phyloP scores from a whole-genome alignment of 257 asterid species.

The Lavandula angustifolia region DNA sequence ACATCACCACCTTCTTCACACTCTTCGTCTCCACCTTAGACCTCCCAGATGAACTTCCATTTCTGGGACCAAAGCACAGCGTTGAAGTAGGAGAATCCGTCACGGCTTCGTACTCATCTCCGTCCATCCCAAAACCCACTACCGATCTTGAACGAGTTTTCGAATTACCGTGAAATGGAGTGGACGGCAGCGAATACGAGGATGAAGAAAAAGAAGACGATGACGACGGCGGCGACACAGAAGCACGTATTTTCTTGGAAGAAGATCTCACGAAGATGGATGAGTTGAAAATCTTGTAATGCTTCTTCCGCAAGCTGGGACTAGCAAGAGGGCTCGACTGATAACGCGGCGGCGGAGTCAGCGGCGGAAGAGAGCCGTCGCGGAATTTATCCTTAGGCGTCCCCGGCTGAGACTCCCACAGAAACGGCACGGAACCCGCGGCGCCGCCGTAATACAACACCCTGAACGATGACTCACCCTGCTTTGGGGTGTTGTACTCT shows the following conservation, averaged over 20 bases:
- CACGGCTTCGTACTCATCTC: slow-evolving; percentile 20
- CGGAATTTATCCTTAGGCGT: slow-evolving; percentile 62
- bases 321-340: slow-evolving; percentile 27
- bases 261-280: slow-evolving; percentile 32
- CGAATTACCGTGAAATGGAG: slow-evolving; percentile 29
- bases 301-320: slow-evolving; percentile 6
- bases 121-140: neutral
- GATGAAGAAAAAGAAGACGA: slow-evolving; percentile 35
- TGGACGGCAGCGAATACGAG: slow-evolving; percentile 44
- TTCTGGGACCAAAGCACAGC: slow-evolving; percentile 38
- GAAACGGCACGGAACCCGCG: slow-evolving; percentile 64
- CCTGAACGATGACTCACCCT: slow-evolving; percentile 54
- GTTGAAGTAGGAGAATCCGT: slow-evolving; percentile 40
- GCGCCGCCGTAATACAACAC: slow-evolving; percentile 67
- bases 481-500: slow-evolving; percentile 34
- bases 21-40: slow-evolving; percentile 37
- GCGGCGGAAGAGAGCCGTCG: slow-evolving; percentile 57
- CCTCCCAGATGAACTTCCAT: slow-evolving; percentile 29
- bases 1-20: slow-evolving; percentile 43
- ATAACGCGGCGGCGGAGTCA: slow-evolving; percentile 79
- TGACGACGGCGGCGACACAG: slow-evolving; percentile 14
- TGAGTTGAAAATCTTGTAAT: slow-evolving; percentile 31
- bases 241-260: slow-evolving; percentile 29
- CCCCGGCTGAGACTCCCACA: slow-evolving; percentile 85
- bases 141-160: slow-evolving; percentile 35